A percentile compares a stretch with the other conserved stretches of the same genome.
Conservation (phyloP, 176 grass and related monocot species). For the Musa itinerans region DNA sequence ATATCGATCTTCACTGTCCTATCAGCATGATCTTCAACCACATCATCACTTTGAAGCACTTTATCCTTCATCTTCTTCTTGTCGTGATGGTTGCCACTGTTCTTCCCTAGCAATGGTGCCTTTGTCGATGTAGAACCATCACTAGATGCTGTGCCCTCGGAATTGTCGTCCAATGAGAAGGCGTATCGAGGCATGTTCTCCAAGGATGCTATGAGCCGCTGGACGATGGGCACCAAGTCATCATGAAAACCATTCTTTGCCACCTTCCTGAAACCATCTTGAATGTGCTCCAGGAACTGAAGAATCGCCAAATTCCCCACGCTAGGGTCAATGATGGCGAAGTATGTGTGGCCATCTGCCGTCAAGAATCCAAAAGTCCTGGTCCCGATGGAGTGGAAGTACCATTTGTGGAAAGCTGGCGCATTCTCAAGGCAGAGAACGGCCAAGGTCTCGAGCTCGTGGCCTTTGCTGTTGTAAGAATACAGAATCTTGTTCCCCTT, state of each 20-base stretch:
- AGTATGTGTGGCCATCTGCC: slow-evolving; percentile 59
- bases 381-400: slow-evolving; percentile 47
- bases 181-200: slow-evolving; percentile 69
- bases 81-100: slow-evolving; percentile 13
- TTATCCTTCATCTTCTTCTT: slow-evolving; percentile 58
- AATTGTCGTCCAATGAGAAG: slow-evolving; percentile 31
- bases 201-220: slow-evolving; percentile 53
- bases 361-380: slow-evolving; percentile 60
- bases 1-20: slow-evolving; percentile 49
- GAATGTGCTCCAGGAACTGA: slow-evolving; percentile 58
- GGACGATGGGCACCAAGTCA: slow-evolving; percentile 56
- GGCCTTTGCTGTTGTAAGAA: slow-evolving; percentile 49
- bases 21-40: slow-evolving; percentile 22
- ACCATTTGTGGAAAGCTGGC: slow-evolving; percentile 48
- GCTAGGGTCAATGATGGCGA: slow-evolving; percentile 74
- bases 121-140: slow-evolving; percentile 47
- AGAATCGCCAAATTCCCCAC: slow-evolving; percentile 52
- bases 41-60: neutral
- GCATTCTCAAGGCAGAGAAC: slow-evolving; percentile 54
- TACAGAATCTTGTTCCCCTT: slow-evolving; percentile 52
- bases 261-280: slow-evolving; percentile 33
- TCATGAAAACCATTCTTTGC: slow-evolving; percentile 38
- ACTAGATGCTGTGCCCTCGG: slow-evolving; percentile 12
- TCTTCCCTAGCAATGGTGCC: slow-evolving; percentile 56
- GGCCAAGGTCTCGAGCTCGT: slow-evolving; percentile 34